These are phyloP conservation scores for Physcia stellaris DNA, from an alignment of 495 filamentous ascomycete species.

Conservation along the genomic window DNA sequence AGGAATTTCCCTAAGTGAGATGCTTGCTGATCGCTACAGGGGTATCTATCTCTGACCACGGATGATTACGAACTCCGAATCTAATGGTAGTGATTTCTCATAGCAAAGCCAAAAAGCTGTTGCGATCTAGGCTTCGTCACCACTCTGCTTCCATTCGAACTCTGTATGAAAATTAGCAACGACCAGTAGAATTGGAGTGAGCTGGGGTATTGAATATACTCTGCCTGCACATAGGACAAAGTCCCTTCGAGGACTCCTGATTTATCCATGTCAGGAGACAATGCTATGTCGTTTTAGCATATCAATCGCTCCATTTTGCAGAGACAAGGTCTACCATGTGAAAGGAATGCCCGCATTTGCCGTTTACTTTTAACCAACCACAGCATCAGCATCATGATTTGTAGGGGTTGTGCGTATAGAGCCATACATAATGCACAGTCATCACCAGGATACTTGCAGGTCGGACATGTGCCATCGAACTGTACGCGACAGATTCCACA, in stretches of 20 bases:
- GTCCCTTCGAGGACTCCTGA: conserved; percentile 81
- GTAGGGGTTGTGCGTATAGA: neutral
- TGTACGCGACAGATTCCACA: conserved; percentile 97
- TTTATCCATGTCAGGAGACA: conserved; percentile 94
- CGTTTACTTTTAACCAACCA: conserved; percentile 63
- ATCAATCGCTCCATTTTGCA: neutral
- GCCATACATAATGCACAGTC: conserved; percentile 78
- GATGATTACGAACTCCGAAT: too few species aligned
- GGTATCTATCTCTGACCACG: too few species aligned
- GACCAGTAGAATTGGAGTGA: neutral
- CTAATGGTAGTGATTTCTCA: too few species aligned
- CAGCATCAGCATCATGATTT: neutral
- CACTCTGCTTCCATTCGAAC: conserved; percentile 52
- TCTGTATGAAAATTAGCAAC: conserved; percentile 30
- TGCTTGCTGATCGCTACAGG: too few species aligned
- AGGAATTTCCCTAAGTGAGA: too few species aligned
- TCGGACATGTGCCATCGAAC: conserved; percentile 94
- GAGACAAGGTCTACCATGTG: conserved; percentile 56
- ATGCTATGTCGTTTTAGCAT: conserved; percentile 44
- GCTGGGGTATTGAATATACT: conserved; percentile 60
- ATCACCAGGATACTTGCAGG: conserved; percentile 95
- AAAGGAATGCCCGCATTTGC: conserved; percentile 93
- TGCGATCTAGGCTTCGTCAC: conserved; percentile 20
- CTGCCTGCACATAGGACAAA: conserved; percentile 97
- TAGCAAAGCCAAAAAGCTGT: too few species aligned